phyloP scores from a whole-genome alignment of 345 rosid species.

The Moricandia arvensis region DNA sequence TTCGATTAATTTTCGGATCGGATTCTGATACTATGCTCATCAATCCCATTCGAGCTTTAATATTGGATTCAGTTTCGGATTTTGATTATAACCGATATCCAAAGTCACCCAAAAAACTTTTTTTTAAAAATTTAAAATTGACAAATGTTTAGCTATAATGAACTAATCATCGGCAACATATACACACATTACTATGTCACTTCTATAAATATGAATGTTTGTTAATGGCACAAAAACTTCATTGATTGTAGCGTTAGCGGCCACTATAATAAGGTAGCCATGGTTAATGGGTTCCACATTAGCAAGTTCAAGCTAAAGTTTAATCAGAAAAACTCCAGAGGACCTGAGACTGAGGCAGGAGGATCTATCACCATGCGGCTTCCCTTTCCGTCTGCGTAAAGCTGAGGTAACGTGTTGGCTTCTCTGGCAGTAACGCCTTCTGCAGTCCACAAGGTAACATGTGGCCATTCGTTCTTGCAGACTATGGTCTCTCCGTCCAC shows the following conservation, averaged over 20 bases:
- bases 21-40: no score
- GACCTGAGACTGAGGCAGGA: constrained; percentile 59
- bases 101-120: no score
- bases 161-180: background rate
- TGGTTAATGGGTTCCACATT: constrained; percentile 1
- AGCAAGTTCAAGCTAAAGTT: constrained; percentile 10
- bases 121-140: no score
- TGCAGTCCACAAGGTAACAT: constrained; percentile 82
- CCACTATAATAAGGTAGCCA: background rate
- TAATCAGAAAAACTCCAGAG: constrained; percentile 58
- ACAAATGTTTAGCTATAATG: background rate
- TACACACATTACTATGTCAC: background rate
- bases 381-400: constrained; percentile 71
- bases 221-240: background rate
- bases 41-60: no score
- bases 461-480: constrained; percentile 86
- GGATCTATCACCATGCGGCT: constrained; percentile 64
- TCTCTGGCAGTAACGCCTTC: constrained; percentile 69
- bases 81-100: no score
- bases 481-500: constrained; percentile 60
- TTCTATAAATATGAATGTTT: background rate
- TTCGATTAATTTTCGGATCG: no score
- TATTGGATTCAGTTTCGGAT: no score
- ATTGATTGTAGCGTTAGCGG: background rate
- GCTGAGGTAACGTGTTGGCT: constrained; percentile 65